phyloP scores from a whole-genome alignment of 1,284 basidiomycete genomes.

The Inonotus obliquus region DNA sequence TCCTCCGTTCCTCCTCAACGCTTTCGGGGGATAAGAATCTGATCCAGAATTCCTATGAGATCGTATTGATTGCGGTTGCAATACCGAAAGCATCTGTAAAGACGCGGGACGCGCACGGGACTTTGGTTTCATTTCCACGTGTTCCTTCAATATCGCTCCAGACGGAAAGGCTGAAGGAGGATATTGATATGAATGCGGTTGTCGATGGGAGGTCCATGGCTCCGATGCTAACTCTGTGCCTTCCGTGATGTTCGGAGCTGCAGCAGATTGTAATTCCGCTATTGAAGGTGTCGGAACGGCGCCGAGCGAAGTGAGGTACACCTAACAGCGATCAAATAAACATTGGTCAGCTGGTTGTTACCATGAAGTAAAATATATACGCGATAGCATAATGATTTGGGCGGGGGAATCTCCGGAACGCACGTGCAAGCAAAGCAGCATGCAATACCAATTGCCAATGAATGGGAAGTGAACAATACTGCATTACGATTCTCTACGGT shows the following conservation, averaged over 20 bases:
- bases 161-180: constrained; percentile 10
- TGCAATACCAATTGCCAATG: not conserved
- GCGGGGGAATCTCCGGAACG: too few species aligned
- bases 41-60: not conserved
- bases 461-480: not conserved
- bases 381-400: not conserved
- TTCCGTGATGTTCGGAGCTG: not conserved
- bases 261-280: not conserved
- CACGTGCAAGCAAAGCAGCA: too few species aligned
- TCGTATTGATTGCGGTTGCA: not conserved
- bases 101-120: constrained; percentile 7
- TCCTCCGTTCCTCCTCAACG: not conserved
- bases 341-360: not conserved
- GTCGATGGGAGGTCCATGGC: not conserved
- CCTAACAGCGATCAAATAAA: constrained; percentile 4
- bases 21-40: not conserved
- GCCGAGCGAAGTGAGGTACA: constrained; percentile 15
- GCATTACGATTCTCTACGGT: not conserved
- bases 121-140: not conserved
- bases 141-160: not conserved
- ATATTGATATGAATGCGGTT: constrained; percentile 12
- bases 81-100: not conserved
- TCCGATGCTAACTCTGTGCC: not conserved
- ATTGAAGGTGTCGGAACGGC: not conserved
- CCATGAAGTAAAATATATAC: not conserved